Evolutionary conservation across 352 stramenopile genomes (phyloP).

Genomic region (Peronospora belbahrii): DNA sequence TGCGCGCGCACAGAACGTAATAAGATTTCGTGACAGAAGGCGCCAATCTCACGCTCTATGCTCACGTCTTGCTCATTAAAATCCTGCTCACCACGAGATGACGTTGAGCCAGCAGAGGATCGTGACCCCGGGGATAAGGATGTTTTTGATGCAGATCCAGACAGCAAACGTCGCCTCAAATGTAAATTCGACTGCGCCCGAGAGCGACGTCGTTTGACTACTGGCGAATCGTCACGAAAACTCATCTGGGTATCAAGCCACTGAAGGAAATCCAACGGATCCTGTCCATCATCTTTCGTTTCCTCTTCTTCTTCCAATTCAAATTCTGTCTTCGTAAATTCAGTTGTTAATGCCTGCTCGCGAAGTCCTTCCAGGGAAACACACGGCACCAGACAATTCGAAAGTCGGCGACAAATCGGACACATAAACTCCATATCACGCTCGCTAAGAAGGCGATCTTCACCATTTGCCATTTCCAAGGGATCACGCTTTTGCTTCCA

Average conservation of each 20-base stretch:
- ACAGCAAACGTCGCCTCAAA: constrained; percentile 24
- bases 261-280: constrained; percentile 34
- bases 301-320: constrained; percentile 34
- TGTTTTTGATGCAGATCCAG: constrained; percentile 26
- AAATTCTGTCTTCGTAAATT: constrained; percentile 12
- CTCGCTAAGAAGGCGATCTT: constrained; percentile 61
- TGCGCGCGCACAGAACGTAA: constrained; percentile 35
- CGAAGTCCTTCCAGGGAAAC: constrained; percentile 17
- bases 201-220: constrained; percentile 34
- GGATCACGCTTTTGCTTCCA: constrained; percentile 51
- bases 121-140: constrained; percentile 20
- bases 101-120: constrained; percentile 12
- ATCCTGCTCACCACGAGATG: constrained; percentile 9
- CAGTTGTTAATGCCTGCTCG: constrained; percentile 8
- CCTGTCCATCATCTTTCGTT: constrained; percentile 28
- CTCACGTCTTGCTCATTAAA: constrained; percentile 21
- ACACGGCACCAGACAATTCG: constrained; percentile 60
- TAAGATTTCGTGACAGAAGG: constrained; percentile 51
- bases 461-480: constrained; percentile 34
- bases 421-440: constrained; percentile 71
- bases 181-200: constrained; percentile 34
- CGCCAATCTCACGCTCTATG: constrained; percentile 35
- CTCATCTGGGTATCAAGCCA: constrained; percentile 51
- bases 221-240: constrained; percentile 34
- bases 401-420: constrained; percentile 66